Evolutionary conservation across 2,329 filamentous ascomycete species (phyloP), one percentile per base, ranked within the genome.

Genomic region (Proliferodiscus dingleyae): DNA sequence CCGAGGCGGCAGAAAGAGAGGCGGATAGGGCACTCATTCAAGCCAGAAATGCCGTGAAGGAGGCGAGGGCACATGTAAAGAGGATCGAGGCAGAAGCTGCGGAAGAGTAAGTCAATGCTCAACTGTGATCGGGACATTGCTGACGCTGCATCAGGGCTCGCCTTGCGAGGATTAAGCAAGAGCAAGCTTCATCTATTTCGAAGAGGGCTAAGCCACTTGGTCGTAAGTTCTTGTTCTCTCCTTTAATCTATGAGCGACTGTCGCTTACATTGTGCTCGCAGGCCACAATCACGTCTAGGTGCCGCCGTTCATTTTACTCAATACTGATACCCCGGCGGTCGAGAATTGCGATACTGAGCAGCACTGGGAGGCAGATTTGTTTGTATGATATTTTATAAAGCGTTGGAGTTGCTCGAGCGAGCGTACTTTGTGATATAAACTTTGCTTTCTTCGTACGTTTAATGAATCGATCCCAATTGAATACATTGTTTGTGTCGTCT

Each of bases 181-280:
- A 73, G 42, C 78, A 85, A 59, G 83, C 81, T 1, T 73, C 71
- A 55, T 76, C 79, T 58, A 74, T 86, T 23, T 80, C 77, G 5
- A 85, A 83, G 77, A 71, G 81, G 42, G 81, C 79, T n/a, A 80
- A 81, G 64, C 73, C 76, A n/a, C 74, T 86, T 47, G 82, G 83
- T 45, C 77, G 81, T 84, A 71, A 68, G 77, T 80, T n/a, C 22
- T 2, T 5, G 16, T 33, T 3, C n/a, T 21, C 9, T 5, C 3
- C 13, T 32, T 13, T 8, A 15, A n/a, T 15, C 2, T 6, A n/a
- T 32, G 29, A 15, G 5, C 16, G 3, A 15, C 6, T 32, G 29
- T 8, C 16, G 29, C n/a, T 15, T n/a, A n/a, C n/a, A n/a, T 32
- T 32, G 29, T 15, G 29, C 6, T 32, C 16, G 4, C 4, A 32